Percentiles rank a stretch among this genome's conserved stretches.
These are phyloP conservation scores for Aeschynomene evenia DNA, from an alignment of 306 rosid species.

Conservation along the genomic window DNA sequence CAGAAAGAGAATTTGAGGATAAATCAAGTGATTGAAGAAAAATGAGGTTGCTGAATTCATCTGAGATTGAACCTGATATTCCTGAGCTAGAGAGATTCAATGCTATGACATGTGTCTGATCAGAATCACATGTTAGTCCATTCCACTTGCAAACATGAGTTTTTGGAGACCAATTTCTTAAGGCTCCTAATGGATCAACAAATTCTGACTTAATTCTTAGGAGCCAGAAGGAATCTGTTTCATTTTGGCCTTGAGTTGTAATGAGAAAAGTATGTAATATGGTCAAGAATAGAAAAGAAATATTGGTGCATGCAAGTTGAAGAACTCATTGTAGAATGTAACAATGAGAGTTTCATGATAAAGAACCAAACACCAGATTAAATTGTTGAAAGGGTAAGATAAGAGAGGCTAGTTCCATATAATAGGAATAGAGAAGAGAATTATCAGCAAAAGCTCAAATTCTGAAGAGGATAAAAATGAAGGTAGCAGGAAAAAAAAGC, in stretches of 20 bases:
- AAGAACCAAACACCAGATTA: conserved; percentile 27
- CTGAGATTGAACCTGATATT: conserved; percentile 58
- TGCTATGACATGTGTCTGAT: conserved; percentile 42
- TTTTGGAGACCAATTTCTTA: conserved; percentile 62
- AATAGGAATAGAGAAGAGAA: background rate
- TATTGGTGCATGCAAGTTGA: conserved; percentile 40
- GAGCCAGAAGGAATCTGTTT: conserved; percentile 55
- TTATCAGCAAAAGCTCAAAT: conserved; percentile 1
- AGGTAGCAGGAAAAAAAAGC: background rate
- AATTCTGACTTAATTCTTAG: conserved; percentile 61
- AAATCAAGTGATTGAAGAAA: conserved; percentile 68
- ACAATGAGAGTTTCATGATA: conserved; percentile 23
- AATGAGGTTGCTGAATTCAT: conserved; percentile 46
- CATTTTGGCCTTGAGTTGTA: conserved; percentile 39
- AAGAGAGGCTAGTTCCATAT: conserved; percentile 33
- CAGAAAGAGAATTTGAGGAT: conserved; percentile 61
- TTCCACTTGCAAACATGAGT: conserved; percentile 59
- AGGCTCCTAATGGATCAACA: conserved; percentile 51
- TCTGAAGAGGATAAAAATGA: background rate
- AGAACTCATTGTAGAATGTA: conserved; percentile 37
- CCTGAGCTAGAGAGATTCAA: conserved; percentile 64
- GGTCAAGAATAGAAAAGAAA: conserved; percentile 37
- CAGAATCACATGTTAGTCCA: conserved; percentile 59
- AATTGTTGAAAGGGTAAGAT: conserved; percentile 23
- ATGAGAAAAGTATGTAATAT: conserved; percentile 31